Evolutionary conservation across 2,329 filamentous ascomycete genomes (phyloP), one percentile per base, ranked within the genome.

Genomic region (Didymella keratinophila): DNA sequence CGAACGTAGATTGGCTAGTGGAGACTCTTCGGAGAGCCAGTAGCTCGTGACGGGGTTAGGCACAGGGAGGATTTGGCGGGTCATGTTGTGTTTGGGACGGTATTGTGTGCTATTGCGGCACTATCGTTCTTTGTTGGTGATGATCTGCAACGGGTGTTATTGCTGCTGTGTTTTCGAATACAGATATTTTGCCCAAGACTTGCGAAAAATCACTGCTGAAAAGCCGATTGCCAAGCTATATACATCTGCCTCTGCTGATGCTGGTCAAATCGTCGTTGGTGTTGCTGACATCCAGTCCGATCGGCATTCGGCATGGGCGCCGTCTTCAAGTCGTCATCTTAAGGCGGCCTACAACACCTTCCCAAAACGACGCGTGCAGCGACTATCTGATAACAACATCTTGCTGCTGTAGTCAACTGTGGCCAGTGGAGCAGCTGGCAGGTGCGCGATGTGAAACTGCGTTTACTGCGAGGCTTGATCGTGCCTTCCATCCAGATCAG

Each of bases 11-110:
- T 71, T 58, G 16, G 68, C 69, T 41, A 75, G 65, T 7, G 62
- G 60, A 27, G 70, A 66, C 1, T 74, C 71, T 18, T 72, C 60
- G 20, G 64, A 65, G 55, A 76, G 75, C 77, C 76, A 79, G 63
- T 78, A 78, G n/a, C 71, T 70, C 0, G 63, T 44, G 3, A 73
- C 70, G 0, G 76, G 74, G 21, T 70, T 64, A 3, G 71, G 59
- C 6, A 68, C 71, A 11, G 77, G 76, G 4, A 76, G 64, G 10
- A 68, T 63, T 41, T 66, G 64, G 50, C 45, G 37, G 10, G 45
- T 50, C 50, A 54, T 58, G 20, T 28, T 8, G 34, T 5, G 27
- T 34, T 2, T 25, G 46, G 32, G 4, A 20, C 27, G 46, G 11
- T 37, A n/a, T 46, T 21, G 51, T 30, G 42, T 42, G 36, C 20